Evolutionary conservation across 2,329 filamentous ascomycete species (phyloP).

Genomic region (Blastomyces percursus): DNA sequence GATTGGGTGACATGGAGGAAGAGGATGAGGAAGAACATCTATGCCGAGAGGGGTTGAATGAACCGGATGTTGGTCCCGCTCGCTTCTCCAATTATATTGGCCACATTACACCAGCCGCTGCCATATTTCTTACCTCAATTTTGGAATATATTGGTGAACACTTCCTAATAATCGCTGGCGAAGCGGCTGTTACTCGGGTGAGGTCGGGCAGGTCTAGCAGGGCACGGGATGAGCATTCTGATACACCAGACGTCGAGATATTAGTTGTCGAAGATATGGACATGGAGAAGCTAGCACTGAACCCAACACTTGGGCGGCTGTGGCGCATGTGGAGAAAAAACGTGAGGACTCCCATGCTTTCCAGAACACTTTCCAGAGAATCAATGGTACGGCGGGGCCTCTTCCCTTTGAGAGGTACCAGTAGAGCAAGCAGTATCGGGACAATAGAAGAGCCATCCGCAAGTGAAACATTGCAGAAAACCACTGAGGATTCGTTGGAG

Average conservation of each 20-base stretch:
- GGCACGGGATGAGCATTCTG: conserved; percentile 36
- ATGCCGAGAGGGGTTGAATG: conserved; percentile 61
- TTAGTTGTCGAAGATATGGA: conserved; percentile 82
- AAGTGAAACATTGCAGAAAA: conserved; percentile 10
- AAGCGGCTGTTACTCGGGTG: conserved; percentile 58
- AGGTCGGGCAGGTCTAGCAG: conserved; percentile 33
- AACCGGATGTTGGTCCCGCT: conserved; percentile 44
- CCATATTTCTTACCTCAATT: conserved; percentile 92
- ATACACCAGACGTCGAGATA: conserved; percentile 33
- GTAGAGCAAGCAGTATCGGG: conserved; percentile 30
- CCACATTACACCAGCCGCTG: conserved; percentile 75
- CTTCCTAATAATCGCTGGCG: conserved; percentile 72
- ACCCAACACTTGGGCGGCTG: conserved; percentile 73
- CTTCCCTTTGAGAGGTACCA: conserved; percentile 16
- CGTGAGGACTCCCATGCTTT: conserved; percentile 25
- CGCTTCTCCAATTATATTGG: conserved; percentile 47
- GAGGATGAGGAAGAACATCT: conserved; percentile 89
- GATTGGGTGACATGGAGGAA: conserved; percentile 92
- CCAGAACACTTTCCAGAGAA: conserved; percentile 33
- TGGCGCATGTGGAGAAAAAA: conserved; percentile 96
- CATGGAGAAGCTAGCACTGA: conserved; percentile 85
- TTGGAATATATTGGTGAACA: conserved; percentile 91
- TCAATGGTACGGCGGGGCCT: conserved; percentile 27
- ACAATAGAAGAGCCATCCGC: conserved; percentile 24
- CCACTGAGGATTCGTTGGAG: conserved; percentile 4